Evolutionary conservation across 1,284 basidiomycete species (phyloP).

Genomic region (Papiliotrema nemorosa): DNA sequence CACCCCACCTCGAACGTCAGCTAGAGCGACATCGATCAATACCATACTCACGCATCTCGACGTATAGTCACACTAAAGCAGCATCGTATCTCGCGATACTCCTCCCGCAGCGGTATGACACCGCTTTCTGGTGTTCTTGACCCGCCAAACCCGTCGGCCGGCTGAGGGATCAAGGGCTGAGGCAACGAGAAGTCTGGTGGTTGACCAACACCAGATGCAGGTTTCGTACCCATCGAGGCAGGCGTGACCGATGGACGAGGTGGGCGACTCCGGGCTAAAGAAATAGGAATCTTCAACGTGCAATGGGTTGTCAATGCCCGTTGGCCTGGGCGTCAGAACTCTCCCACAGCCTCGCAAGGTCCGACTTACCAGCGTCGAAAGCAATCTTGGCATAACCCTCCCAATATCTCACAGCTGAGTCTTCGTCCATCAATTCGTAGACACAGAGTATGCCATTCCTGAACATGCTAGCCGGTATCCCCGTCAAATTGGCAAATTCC

Average conservation of each 20-base stretch:
- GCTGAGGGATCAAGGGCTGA: slow-evolving; percentile 13
- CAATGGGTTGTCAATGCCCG: slow-evolving; percentile 86
- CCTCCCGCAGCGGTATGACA: slow-evolving; percentile 52
- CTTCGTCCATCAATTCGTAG: slow-evolving; percentile 95
- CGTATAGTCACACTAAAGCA: slow-evolving; percentile 95
- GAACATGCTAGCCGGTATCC: slow-evolving; percentile 34
- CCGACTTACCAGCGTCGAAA: slow-evolving; percentile 68
- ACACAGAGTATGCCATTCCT: slow-evolving; percentile 79
- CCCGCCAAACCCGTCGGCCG: neutral
- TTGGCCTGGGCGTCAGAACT: slow-evolving; percentile 21
- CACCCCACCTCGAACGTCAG: slow-evolving; percentile 55
- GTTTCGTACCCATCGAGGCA: slow-evolving; percentile 4
- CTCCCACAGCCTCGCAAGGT: neutral
- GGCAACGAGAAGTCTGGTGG: slow-evolving; percentile 25
- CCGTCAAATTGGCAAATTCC: slow-evolving; percentile 55
- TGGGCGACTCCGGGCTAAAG: slow-evolving; percentile 32
- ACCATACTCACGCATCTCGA: slow-evolving; percentile 64
- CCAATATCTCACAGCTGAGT: slow-evolving; percentile 95
- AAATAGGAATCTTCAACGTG: slow-evolving; percentile 69
- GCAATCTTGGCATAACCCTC: slow-evolving; percentile 85
- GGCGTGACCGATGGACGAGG: slow-evolving; percentile 20
- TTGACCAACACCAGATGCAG: slow-evolving; percentile 2
- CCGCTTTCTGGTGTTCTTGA: slow-evolving; percentile 6
- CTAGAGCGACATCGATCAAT: neutral
- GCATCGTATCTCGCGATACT: slow-evolving; percentile 73